Percentiles rank a stretch among this genome's conserved stretches.
Conservation (phyloP, 108 stramenopile species). For the Stephanodiscus triporus region DNA sequence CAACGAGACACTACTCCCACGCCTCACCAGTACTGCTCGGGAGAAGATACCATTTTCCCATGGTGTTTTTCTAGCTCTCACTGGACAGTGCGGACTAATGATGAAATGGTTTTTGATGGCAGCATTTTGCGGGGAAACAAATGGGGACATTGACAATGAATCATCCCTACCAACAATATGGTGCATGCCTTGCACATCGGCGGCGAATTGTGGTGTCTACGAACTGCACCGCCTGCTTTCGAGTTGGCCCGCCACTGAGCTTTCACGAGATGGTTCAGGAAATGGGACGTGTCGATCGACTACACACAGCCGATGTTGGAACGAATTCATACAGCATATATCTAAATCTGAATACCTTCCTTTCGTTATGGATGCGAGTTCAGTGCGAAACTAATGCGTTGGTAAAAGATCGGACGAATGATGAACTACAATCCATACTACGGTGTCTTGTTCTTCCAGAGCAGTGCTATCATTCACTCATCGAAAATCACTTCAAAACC, state of each 20-base stretch:
- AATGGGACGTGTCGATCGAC: constrained; percentile 15
- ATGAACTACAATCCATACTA: constrained; percentile 1
- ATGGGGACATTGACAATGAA: neutral
- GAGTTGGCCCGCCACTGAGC: neutral
- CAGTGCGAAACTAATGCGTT: neutral
- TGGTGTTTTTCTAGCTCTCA: neutral
- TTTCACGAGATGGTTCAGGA: constrained; percentile 15
- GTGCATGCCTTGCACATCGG: constrained; percentile 15
- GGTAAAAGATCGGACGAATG: neutral
- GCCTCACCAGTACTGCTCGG: neutral
- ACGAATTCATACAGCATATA: neutral
- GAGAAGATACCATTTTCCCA: neutral
- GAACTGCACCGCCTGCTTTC: too few species aligned
- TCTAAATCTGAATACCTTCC: neutral
- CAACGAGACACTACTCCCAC: neutral
- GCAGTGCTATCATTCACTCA: constrained; percentile 12
- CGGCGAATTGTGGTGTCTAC: constrained; percentile 23
- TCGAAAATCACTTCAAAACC: constrained; percentile 19
- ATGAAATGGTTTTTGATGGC: constrained; percentile 15
- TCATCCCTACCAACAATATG: constrained; percentile 1
- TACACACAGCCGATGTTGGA: neutral
- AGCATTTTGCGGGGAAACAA: constrained; percentile 8
- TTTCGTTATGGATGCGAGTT: neutral
- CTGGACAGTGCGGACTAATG: constrained; percentile 17
- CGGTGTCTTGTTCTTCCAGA: neutral